phyloP scores from a whole-genome alignment of 495 filamentous ascomycete species.

The Aspergillus conjunctus region DNA sequence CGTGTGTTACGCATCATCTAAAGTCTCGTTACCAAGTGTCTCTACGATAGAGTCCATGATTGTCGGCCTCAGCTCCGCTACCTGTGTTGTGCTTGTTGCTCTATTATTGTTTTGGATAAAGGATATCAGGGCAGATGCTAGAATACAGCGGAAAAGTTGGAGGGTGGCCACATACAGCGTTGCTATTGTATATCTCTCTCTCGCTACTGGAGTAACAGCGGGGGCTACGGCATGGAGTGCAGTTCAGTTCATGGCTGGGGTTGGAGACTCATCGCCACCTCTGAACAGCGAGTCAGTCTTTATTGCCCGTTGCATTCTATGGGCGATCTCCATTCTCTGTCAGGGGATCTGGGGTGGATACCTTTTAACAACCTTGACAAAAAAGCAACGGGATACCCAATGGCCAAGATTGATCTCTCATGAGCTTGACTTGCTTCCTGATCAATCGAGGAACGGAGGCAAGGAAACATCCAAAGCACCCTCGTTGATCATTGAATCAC shows the following conservation, averaged over 20 bases:
- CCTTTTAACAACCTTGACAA: conserved; percentile 27
- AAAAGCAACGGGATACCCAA: conserved; percentile 15
- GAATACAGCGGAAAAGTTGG: conserved; percentile 24
- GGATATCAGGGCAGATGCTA: conserved; percentile 24
- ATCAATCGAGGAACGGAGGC: conserved; percentile 19
- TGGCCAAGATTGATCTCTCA: conserved; percentile 35
- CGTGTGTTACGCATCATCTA: conserved; percentile 33
- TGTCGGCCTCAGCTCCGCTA: conserved; percentile 32
- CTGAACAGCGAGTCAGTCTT: conserved; percentile 21
- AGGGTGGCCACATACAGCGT: conserved; percentile 25
- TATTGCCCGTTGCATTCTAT: conserved; percentile 38
- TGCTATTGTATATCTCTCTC: conserved; percentile 33
- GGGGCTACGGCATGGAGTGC: conserved; percentile 36
- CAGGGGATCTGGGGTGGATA: conserved; percentile 40
- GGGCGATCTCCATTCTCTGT: conserved; percentile 37
- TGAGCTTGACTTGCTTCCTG: conserved; percentile 33
- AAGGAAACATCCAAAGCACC: conserved; percentile 17
- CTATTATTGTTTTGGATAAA: conserved; percentile 31
- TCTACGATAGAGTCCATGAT: conserved; percentile 29
- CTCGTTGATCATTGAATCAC: conserved; percentile 19
- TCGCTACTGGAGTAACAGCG: conserved; percentile 34
- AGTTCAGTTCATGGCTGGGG: conserved; percentile 13
- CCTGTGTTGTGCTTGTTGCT: conserved; percentile 31
- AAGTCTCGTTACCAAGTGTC: conserved; percentile 23
- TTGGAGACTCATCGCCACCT: conserved; percentile 1